Base-by-base conservation (phyloP, 2,329 filamentous ascomycete species). In the Neurospora sp. region DNA sequence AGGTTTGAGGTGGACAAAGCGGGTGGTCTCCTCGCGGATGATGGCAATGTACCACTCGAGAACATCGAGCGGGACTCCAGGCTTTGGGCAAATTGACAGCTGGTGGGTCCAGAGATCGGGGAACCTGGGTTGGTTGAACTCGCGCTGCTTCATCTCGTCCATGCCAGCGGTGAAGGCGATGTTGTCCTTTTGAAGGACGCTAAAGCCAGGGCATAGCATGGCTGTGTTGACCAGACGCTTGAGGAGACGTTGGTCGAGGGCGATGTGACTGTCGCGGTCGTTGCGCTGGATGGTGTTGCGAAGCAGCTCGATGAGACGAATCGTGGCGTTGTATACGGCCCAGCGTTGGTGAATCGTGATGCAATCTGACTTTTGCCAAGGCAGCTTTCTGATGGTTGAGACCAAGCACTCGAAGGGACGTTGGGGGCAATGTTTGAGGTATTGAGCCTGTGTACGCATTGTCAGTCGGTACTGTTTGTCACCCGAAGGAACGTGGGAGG, bases 361-460 rank as follows among this genome's bases (percentile, higher is more conserved):
- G 68, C 81, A 74, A 2, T 86, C 78, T 1, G 87, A 82, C 76
- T 83, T 82, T 71, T 86, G 83, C 89, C 89, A 91, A 0, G 89
- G 89, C 62, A 89, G 83, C 80, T 90, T 88, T 71, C 83, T 84
- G 43, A 88, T 76, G 0, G 86, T 89, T 76, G 86, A 89, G 74
- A 91, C 88, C 74, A 91, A 81, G 76, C 84, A 88, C 79, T 91
- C 89, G 69, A 86, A 90, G 1, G 88, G 85, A 15, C 89, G 85
- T 78, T 91, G 88, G 0, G 88, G 87, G 73, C 87, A 89, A 36
- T 88, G 83, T 70, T 82, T 83, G 8, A 86, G 84, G 75, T 87
- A 90, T 0, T 86, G 85, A 12, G 87, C 87, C 87, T 89, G 52
- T 28, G 28, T 6, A 15, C 19, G 8, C 23, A 28, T 11, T 19